These are phyloP conservation scores for Malassezia furfur DNA, from an alignment of 1,284 basidiomycete genomes.

Conservation along the genomic window DNA sequence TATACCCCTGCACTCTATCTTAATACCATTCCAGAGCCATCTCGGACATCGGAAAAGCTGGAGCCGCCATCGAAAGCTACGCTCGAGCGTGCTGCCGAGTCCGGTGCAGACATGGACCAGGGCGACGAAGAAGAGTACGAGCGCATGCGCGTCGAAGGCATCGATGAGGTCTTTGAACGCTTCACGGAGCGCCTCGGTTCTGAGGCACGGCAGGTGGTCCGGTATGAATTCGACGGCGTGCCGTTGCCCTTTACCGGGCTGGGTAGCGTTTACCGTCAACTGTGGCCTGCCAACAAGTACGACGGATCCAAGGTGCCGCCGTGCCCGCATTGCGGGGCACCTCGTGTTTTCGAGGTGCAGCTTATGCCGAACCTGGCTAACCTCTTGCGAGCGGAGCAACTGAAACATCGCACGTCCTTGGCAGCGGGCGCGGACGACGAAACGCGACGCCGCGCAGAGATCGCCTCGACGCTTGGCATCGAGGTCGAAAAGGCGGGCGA, in stretches of 20 bases:
- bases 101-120: constrained; percentile 13
- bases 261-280: constrained; percentile 26
- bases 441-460: constrained; percentile 22
- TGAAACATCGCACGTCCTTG: constrained; percentile 7
- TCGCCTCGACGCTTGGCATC: constrained; percentile 32
- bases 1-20: constrained; percentile 36
- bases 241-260: constrained; percentile 35
- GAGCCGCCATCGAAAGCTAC: background rate
- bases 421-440: constrained; percentile 11
- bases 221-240: constrained; percentile 40
- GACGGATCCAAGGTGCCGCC: constrained; percentile 20
- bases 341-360: constrained; percentile 42
- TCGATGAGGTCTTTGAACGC: constrained; percentile 41
- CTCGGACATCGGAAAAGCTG: background rate
- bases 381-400: constrained; percentile 23
- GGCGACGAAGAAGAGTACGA: constrained; percentile 38
- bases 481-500: background rate
- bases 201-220: constrained; percentile 37
- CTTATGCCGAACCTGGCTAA: constrained; percentile 47
- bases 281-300: constrained; percentile 27
- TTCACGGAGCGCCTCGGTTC: constrained; percentile 35
- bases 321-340: constrained; percentile 30
- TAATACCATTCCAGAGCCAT: constrained; percentile 40
- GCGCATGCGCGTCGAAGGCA: constrained; percentile 32
- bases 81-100: background rate